Conservation (phyloP, 768 basidiomycete genomes). For the Tricholoma terreum region DNA sequence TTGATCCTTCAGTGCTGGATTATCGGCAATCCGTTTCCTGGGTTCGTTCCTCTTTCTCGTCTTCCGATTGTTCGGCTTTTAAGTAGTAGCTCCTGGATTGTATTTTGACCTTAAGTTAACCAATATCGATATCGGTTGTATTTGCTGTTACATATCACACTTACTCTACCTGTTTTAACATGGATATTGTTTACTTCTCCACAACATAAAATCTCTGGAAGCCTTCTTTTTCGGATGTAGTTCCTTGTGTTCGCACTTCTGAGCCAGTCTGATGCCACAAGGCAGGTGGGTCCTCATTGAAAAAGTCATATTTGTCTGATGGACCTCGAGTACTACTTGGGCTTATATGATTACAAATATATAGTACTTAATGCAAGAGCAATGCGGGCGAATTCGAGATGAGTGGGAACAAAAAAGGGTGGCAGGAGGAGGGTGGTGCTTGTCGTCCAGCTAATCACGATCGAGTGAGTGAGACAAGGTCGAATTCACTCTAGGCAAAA, state of each 20-base stretch:
- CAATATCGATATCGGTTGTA: background rate
- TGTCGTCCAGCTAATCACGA: conserved; percentile 26
- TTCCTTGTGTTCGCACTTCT: too few relatives aligned
- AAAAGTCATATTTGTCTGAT: background rate
- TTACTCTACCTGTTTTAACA: background rate
- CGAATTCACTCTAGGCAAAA: conserved; percentile 48
- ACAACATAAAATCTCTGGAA: too few relatives aligned
- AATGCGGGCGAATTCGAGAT: background rate
- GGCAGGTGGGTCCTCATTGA: background rate
- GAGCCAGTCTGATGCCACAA: background rate
- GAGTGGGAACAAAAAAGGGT: background rate
- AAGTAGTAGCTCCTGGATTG: conserved; percentile 13
- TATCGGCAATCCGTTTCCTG: conserved; percentile 77
- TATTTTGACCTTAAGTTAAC: background rate
- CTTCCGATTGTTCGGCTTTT: conserved; percentile 67
- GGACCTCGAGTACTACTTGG: background rate
- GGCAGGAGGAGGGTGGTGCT: background rate
- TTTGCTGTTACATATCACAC: background rate
- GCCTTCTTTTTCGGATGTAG: too few relatives aligned
- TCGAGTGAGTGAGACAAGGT: conserved; percentile 55
- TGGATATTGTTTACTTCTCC: background rate
- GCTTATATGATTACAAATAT: background rate
- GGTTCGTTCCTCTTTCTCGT: conserved; percentile 79
- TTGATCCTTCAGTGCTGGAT: conserved; percentile 52
- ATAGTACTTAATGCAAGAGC: background rate